phyloP scores from a whole-genome alignment of 2,329 filamentous ascomycete genomes.

The Alternaria sp. region DNA sequence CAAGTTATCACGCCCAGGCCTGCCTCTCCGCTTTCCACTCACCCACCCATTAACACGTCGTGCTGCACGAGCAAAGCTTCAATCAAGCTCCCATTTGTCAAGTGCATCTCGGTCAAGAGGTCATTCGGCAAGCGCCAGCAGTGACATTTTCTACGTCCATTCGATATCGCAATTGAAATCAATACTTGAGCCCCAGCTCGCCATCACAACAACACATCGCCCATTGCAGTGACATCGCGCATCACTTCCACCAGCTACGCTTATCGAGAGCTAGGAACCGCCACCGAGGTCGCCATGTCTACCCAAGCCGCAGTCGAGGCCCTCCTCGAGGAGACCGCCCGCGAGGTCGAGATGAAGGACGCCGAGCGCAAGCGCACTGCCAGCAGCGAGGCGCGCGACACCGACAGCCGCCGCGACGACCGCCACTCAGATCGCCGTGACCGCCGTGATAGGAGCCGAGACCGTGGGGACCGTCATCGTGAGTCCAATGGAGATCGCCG shows the following conservation, averaged over 20 bases:
- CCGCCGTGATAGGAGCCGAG: conserved; percentile 39
- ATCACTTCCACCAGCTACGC: conserved; percentile 26
- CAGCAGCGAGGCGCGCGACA: conserved; percentile 39
- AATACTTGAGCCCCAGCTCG: conserved; percentile 29
- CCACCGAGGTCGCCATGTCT: conserved; percentile 20
- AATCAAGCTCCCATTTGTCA: conserved; percentile 20
- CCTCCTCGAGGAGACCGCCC: conserved; percentile 71
- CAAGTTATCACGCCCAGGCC: conserved; percentile 3
- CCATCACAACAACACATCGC: conserved; percentile 24
- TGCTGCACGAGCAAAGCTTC: conserved; percentile 19
- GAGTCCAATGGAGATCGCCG: conserved; percentile 41
- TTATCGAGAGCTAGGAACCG: conserved; percentile 35
- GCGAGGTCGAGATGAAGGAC: conserved; percentile 27
- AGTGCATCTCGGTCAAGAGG: conserved; percentile 21
- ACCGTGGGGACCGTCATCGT: conserved; percentile 37
- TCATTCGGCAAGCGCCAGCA: conserved; percentile 15
- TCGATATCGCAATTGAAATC: conserved; percentile 29
- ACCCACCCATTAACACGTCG: conserved; percentile 13
- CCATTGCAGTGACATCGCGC: conserved; percentile 31
- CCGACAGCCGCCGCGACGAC: conserved; percentile 35
- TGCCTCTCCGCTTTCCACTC: conserved; percentile 10
- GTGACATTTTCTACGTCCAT: conserved; percentile 20
- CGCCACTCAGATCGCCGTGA: conserved; percentile 29
- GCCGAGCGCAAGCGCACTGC: conserved; percentile 21
- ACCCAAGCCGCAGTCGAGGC: conserved; percentile 80